A percentile compares a stretch with the other conserved stretches of the same genome.
Evolutionary conservation across 257 asterid species (phyloP).

Genomic region (Solanum paucissectum): DNA sequence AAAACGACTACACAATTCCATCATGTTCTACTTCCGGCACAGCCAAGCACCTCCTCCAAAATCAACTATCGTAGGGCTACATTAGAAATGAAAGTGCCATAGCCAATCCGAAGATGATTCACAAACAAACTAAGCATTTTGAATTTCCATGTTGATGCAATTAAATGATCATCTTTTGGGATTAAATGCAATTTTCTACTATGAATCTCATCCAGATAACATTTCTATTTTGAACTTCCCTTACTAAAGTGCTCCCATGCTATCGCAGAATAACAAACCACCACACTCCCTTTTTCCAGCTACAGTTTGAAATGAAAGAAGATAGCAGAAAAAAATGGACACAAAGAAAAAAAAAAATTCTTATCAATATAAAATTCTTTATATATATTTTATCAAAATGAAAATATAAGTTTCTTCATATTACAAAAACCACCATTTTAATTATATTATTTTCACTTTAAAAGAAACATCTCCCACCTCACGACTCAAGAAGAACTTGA

Average conservation of each 20-base stretch:
- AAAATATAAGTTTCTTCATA: background rate
- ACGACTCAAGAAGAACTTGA: slow-evolving; percentile 77
- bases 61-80: background rate
- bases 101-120: background rate
- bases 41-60: background rate
- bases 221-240: background rate
- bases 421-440: background rate
- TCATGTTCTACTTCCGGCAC: background rate
- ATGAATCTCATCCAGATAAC: background rate
- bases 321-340: background rate
- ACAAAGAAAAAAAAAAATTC: background rate
- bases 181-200: background rate
- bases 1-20: background rate
- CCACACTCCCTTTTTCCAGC: background rate
- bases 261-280: background rate
- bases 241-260: background rate
- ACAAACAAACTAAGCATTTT: background rate
- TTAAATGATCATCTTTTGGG: background rate
- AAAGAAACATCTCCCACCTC: slow-evolving; percentile 43
- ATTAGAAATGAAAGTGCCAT: background rate
- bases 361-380: background rate
- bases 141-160: background rate
- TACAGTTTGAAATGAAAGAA: background rate
- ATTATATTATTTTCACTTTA: background rate
- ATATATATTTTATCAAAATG: background rate